A percentile compares a stretch with the other conserved stretches of the same genome.
Conservation (phyloP, 768 basidiomycete genomes). For the Omphalotus guepiniiformis region DNA sequence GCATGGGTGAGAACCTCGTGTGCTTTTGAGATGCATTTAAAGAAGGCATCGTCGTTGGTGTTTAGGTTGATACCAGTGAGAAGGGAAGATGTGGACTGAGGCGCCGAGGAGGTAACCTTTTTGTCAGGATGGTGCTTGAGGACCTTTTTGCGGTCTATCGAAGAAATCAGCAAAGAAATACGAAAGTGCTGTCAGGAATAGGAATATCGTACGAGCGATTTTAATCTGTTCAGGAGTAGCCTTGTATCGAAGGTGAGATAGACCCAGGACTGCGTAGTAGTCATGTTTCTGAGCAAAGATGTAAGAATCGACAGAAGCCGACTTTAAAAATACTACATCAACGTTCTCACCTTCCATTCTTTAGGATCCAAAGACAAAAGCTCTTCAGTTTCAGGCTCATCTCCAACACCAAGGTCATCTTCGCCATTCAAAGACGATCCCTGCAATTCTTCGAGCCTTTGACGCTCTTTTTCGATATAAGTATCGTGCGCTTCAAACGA, state of each 20-base stretch:
- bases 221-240: constrained; percentile 93
- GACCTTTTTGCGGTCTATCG: constrained; percentile 94
- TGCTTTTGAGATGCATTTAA: constrained; percentile 99
- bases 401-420: constrained; percentile 90
- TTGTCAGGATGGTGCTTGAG: constrained; percentile 98
- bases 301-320: background rate
- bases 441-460: constrained; percentile 47
- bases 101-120: constrained; percentile 48
- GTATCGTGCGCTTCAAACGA: constrained; percentile 84
- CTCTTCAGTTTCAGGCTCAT: constrained; percentile 76
- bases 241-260: constrained; percentile 83
- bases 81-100: constrained; percentile 24
- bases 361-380: constrained; percentile 84
- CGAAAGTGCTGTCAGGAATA: background rate
- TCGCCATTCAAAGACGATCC: constrained; percentile 41
- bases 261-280: constrained; percentile 94
- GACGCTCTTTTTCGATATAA: constrained; percentile 49
- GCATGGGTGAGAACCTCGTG: constrained; percentile 85
- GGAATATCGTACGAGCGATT: constrained; percentile 74
- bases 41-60: constrained; percentile 96
- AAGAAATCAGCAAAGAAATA: background rate
- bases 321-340: constrained; percentile 3
- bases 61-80: constrained; percentile 63
- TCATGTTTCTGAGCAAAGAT: constrained; percentile 78
- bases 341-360: constrained; percentile 83